Evolutionary conservation across 2,329 filamentous ascomycete genomes (phyloP).

Genomic region (Aurifilum marmelostoma): DNA sequence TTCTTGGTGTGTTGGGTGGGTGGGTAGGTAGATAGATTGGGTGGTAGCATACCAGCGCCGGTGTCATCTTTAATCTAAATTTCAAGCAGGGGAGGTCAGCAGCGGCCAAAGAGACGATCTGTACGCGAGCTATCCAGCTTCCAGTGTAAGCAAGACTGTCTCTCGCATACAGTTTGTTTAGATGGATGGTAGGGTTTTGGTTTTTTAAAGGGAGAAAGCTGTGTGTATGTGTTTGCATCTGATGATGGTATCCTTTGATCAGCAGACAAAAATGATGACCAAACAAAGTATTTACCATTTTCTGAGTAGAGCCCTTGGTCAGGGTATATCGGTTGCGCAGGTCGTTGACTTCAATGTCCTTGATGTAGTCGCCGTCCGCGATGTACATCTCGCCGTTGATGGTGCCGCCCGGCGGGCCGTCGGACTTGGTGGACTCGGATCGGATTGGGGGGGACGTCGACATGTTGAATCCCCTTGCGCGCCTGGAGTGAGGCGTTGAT

Average conservation of each 20-base stretch:
- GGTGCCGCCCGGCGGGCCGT: constrained; percentile 50
- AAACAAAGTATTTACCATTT: constrained; percentile 93
- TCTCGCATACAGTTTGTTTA: constrained; percentile 49
- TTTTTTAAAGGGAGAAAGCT: constrained; percentile 29
- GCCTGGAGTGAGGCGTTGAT: constrained; percentile 84
- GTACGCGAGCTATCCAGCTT: constrained; percentile 66
- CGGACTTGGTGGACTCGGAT: constrained; percentile 45
- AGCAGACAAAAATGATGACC: constrained; percentile 61
- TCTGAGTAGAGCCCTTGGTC: constrained; percentile 96
- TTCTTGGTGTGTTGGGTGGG: constrained; percentile 3
- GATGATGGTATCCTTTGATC: constrained; percentile 52
- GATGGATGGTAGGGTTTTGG: constrained; percentile 31
- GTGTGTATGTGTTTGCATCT: constrained; percentile 35
- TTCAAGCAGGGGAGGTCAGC: constrained; percentile 87
- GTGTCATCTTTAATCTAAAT: constrained; percentile 99
- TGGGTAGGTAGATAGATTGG: constrained; percentile 44
- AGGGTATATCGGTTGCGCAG: constrained; percentile 94
- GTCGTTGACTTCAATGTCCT: constrained; percentile 99
- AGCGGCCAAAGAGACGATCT: constrained; percentile 77
- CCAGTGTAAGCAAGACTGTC: constrained; percentile 69
- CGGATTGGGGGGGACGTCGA: constrained; percentile 84
- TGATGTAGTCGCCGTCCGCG: constrained; percentile 96
- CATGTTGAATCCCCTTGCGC: constrained; percentile 87
- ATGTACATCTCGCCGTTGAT: constrained; percentile 91
- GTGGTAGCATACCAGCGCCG: constrained; percentile 92